Evolutionary conservation across 1,284 basidiomycete genomes (phyloP).

Genomic region (Tetrapyrgos nigripes): DNA sequence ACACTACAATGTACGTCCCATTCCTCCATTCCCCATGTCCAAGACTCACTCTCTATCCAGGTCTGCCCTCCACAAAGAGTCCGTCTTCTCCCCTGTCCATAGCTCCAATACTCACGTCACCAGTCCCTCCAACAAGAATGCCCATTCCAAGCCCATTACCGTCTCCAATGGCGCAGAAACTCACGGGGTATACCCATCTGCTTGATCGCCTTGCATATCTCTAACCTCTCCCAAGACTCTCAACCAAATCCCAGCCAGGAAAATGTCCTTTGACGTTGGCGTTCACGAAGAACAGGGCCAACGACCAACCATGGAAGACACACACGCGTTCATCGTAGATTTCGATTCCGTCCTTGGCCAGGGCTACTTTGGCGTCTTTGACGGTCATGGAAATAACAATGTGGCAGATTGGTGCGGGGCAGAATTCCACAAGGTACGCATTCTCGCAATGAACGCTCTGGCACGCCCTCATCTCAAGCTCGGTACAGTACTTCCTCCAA

Average conservation of each 20-base stretch:
- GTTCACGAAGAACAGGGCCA: constrained; percentile 82
- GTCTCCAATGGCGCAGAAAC: constrained; percentile 56
- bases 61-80: too few species aligned
- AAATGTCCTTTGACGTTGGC: constrained; percentile 69
- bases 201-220: background rate
- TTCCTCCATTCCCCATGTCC: background rate
- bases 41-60: too few species aligned
- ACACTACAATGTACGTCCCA: background rate
- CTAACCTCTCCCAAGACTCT: constrained; percentile 32
- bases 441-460: constrained; percentile 23
- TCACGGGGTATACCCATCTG: constrained; percentile 51
- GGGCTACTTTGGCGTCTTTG: constrained; percentile 88
- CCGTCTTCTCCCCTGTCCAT: background rate
- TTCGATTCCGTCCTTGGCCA: constrained; percentile 82
- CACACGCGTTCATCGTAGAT: constrained; percentile 84
- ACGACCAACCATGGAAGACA: constrained; percentile 86
- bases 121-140: constrained; percentile 42
- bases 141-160: constrained; percentile 61
- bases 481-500: constrained; percentile 46
- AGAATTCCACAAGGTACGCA: constrained; percentile 76
- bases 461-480: background rate
- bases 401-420: constrained; percentile 70
- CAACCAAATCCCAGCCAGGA: constrained; percentile 40
- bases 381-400: constrained; percentile 88
- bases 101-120: background rate